Base-by-base conservation (phyloP, 78 protist genomes). In the slime mould (Dictyostelium discoideum) region DNA sequence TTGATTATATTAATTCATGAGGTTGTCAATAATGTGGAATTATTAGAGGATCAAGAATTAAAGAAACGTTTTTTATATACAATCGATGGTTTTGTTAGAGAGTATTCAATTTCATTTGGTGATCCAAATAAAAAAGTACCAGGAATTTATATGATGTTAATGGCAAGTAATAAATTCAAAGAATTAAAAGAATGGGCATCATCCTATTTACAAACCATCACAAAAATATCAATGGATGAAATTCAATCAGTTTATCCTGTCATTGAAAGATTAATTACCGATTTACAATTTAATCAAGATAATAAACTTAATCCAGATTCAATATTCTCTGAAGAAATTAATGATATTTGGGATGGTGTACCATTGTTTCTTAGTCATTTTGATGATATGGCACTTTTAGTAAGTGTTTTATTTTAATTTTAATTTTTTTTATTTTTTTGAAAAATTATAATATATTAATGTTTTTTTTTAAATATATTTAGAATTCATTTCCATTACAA, bases 331-430 rank as follows among this genome's bases (percentile, higher is more conserved):
- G 54, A 44, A 5, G 54, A 82, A 32, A 40, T 46, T 5, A 22
- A 50, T 20, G 89, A 90, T 40, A 29, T 83, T 18, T 90, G 95
- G 95, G 40, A 18, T 48, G 95, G 95, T 54, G 22, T 82, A 26
- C 48, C 85, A 44, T 9, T 82, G 39, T 82, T 90, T 14, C 7
- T 90, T 11, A 29, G 57, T 37, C 84, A 90, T 37, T 69, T 90
- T 67, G 50, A n/a, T 29, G 7, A 37, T 9, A 24, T 40, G 72
- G 39, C 85, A 50, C 74, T 90, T 54, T 82, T 20, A 3, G 95
- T 90, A 89, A 13, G 65, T 67, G 42, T 18, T 14, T 50, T 8
- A 50, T 32, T 32, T 32, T 32, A 13, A 54, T 54, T 44, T 44
- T 44, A 2, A 0, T 2, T 5, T 32, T 32, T 9, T 37, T 40